Percentiles rank a stretch among this genome's conserved stretches.
These are phyloP conservation scores for Lactuca sativa DNA, from an alignment of 129 eudicot genomes.

Conservation along the genomic window DNA sequence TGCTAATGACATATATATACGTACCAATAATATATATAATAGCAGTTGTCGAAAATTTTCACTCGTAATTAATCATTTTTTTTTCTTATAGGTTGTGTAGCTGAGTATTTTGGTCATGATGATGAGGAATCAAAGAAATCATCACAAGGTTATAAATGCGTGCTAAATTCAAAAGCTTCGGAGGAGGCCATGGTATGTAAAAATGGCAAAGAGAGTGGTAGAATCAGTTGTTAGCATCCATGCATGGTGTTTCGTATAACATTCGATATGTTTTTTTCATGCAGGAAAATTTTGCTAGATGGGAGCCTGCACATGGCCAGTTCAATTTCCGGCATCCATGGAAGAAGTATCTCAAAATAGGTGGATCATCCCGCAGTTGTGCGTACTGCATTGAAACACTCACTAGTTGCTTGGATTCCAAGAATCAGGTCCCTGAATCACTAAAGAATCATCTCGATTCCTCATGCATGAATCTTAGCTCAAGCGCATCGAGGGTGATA, in stretches of 20 bases:
- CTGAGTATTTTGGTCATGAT: constrained; percentile 42
- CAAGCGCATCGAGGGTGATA: constrained; percentile 38
- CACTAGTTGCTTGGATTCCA: constrained; percentile 51
- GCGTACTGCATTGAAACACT: constrained; percentile 71
- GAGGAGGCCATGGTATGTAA: constrained; percentile 70
- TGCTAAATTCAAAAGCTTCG: constrained; percentile 61
- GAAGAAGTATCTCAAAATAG: constrained; percentile 59
- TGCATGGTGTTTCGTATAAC: background rate
- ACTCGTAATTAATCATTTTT: background rate
- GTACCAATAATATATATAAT: background rate
- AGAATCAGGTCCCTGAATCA: constrained; percentile 49
- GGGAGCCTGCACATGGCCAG: constrained; percentile 76
- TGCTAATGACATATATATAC: background rate
- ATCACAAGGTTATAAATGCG: constrained; percentile 58
- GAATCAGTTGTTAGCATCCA: background rate
- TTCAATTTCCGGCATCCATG: constrained; percentile 70
- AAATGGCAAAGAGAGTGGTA: background rate
- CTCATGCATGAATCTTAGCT: constrained; percentile 45
- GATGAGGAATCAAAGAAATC: constrained; percentile 40
- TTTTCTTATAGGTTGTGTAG: constrained; percentile 52
- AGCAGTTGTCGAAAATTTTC: background rate
- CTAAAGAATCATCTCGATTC: constrained; percentile 43
- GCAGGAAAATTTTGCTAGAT: constrained; percentile 65
- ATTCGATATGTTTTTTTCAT: background rate
- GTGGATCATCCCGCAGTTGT: constrained; percentile 53